Evolutionary conservation across 2,329 filamentous ascomycete genomes (phyloP).

Genomic region (Ophiostoma tasmaniense): DNA sequence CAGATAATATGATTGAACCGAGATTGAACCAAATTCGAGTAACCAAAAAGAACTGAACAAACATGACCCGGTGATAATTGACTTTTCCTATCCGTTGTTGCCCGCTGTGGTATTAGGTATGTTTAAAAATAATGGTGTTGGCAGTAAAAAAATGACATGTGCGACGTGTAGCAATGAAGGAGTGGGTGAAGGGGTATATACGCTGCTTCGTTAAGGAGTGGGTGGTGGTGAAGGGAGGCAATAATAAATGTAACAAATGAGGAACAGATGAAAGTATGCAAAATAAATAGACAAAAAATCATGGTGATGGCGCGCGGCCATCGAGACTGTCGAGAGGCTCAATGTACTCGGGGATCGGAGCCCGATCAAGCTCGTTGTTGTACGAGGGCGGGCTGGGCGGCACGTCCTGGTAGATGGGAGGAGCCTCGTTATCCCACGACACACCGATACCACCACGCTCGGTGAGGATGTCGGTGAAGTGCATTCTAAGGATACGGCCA

Average conservation of each 20-base stretch:
- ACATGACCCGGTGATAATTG: not conserved
- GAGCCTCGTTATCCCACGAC: conserved; percentile 93
- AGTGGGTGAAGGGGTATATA: conserved; percentile 2
- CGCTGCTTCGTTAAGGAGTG: not conserved
- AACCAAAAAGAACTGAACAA: not conserved
- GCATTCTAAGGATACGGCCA: conserved; percentile 83
- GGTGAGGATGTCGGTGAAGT: conserved; percentile 76
- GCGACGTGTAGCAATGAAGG: not conserved
- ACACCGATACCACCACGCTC: conserved; percentile 81
- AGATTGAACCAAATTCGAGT: not conserved
- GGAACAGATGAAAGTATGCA: not conserved
- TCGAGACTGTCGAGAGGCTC: conserved; percentile 29
- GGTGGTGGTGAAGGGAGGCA: not conserved
- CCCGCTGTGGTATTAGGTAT: not conserved
- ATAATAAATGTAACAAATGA: not conserved
- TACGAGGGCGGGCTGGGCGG: conserved; percentile 76
- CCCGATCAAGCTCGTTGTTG: conserved; percentile 29
- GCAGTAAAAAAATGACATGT: not conserved
- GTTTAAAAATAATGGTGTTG: not conserved
- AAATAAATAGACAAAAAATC: not conserved
- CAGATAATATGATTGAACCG: not conserved
- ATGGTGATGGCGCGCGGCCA: not conserved
- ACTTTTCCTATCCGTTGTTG: not conserved
- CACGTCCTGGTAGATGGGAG: conserved; percentile 89
- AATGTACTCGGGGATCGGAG: conserved; percentile 31